phyloP scores from a whole-genome alignment of 345 rosid species.

The Eucalyptus viminalis region DNA sequence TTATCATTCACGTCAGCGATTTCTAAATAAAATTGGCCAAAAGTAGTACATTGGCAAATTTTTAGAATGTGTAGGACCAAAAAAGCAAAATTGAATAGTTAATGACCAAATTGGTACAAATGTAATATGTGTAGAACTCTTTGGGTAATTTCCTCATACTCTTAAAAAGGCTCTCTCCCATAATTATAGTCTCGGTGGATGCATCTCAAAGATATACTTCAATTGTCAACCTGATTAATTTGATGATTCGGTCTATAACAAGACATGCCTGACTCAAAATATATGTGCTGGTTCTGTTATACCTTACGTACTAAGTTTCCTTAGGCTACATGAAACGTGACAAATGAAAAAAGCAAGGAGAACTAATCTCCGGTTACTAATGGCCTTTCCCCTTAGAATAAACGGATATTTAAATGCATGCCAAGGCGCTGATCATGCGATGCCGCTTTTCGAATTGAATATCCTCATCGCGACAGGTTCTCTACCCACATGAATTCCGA shows the following conservation, averaged over 20 bases:
- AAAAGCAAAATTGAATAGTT: neutral
- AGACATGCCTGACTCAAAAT: neutral
- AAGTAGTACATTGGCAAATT: neutral
- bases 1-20: accelerated
- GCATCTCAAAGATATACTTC: neutral
- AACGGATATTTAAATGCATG: neutral
- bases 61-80: neutral
- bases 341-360: neutral
- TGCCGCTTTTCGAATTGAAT: neutral
- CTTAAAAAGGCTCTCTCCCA: neutral
- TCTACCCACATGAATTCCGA: neutral
- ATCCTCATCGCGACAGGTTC: neutral
- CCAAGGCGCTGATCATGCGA: neutral
- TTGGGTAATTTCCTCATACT: accelerated
- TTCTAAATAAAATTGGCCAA: accelerated
- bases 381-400: neutral
- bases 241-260: neutral
- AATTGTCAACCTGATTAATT: neutral
- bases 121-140: neutral
- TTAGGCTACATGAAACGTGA: neutral
- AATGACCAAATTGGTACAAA: accelerated
- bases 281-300: neutral
- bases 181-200: neutral
- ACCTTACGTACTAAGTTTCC: neutral
- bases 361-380: neutral